Conservation (phyloP, 2,329 filamentous ascomycete species). For the Penicillium sp. region DNA sequence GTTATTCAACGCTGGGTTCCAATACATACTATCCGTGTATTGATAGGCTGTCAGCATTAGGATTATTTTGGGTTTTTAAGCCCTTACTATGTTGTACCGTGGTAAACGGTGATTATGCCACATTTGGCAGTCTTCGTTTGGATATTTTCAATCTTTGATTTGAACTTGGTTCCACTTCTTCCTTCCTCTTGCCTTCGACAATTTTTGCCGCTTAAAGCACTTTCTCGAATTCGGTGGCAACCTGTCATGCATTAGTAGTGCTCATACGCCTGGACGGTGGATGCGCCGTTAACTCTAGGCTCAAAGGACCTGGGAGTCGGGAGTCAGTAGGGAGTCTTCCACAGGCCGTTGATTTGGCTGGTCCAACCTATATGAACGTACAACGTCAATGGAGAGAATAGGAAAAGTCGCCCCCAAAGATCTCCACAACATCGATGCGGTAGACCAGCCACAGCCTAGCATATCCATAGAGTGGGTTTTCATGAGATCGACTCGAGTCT, state of each 20-base stretch:
- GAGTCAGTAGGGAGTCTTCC: not conserved
- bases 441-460: no score
- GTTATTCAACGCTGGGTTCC: no score
- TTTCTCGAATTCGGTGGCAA: constrained; percentile 10
- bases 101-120: not conserved
- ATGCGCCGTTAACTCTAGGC: constrained; percentile 1
- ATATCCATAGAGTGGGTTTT: not conserved
- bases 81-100: no score
- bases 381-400: no score
- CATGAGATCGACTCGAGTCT: not conserved
- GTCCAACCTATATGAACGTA: not conserved
- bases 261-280: not conserved
- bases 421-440: no score
- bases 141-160: no score
- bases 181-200: not conserved
- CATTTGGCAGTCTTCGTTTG: no score
- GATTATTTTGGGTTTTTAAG: no score
- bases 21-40: no score
- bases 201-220: constrained; percentile 7
- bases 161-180: no score
- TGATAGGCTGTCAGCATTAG: no score
- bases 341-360: not conserved
- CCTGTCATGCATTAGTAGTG: constrained; percentile 7
- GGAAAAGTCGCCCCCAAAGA: no score
- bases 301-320: constrained; percentile 1